These are phyloP conservation scores for Kodamaea restingae DNA, from an alignment of 805 yeast genomes.

Conservation along the genomic window DNA sequence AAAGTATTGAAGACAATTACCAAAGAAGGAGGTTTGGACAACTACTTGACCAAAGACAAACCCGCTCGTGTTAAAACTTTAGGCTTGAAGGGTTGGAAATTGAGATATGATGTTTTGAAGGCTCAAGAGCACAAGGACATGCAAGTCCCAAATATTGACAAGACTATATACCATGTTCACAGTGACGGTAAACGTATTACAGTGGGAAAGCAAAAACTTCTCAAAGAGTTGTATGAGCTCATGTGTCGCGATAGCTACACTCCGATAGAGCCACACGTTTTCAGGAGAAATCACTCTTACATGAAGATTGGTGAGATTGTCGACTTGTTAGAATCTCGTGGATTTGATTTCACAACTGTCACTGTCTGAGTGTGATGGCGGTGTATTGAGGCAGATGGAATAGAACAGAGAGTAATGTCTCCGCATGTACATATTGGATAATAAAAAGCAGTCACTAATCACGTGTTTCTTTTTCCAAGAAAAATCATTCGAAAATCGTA, in stretches of 20 bases:
- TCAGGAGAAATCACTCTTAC: conserved; percentile 42
- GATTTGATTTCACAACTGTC: conserved; percentile 34
- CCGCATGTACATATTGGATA: conserved; percentile 3
- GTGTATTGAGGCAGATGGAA: neutral
- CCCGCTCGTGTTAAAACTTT: conserved; percentile 87
- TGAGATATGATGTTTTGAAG: conserved; percentile 69
- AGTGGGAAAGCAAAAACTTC: conserved; percentile 63
- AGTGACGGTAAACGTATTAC: conserved; percentile 44
- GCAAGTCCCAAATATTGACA: conserved; percentile 25
- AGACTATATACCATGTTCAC: conserved; percentile 48
- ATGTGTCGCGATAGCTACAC: conserved; percentile 45
- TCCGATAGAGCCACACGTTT: conserved; percentile 43
- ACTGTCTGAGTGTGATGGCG: conserved; percentile 14
- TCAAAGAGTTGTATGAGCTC: conserved; percentile 50
- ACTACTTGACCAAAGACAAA: conserved; percentile 79
- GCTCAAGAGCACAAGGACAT: conserved; percentile 38
- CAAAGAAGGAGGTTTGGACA: conserved; percentile 93
- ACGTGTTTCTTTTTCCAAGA: conserved; percentile 7
- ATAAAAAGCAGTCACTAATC: conserved; percentile 13
- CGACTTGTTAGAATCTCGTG: conserved; percentile 42
- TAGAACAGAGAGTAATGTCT: neutral
- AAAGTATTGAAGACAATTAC: conserved; percentile 82
- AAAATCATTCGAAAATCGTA: neutral
- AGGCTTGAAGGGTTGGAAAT: conserved; percentile 89
- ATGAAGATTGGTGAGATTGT: conserved; percentile 48